Evolutionary conservation across 208 protist species (phyloP).

Genomic region (Acanthamoeba royreba): DNA sequence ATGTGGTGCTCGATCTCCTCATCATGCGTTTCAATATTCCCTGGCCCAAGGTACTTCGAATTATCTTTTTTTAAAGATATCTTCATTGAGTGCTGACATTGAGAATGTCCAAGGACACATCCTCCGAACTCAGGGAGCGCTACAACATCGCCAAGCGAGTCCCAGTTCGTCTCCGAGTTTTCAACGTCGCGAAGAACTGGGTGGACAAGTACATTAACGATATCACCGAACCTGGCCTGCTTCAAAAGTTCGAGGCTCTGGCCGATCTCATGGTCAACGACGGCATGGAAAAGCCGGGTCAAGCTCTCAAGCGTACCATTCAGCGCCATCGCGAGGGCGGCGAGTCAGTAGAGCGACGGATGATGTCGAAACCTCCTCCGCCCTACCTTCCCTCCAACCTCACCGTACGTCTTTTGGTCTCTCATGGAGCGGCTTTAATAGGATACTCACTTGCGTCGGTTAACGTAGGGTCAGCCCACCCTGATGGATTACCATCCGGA

Average conservation of each 20-base stretch:
- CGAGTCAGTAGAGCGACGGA: too few relatives aligned
- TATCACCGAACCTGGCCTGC: neutral
- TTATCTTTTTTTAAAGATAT: too few relatives aligned
- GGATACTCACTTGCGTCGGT: too few relatives aligned
- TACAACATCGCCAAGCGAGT: neutral
- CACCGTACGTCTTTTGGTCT: neutral
- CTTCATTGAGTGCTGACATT: too few relatives aligned
- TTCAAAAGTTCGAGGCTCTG: neutral
- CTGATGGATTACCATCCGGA: neutral
- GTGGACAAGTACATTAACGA: conserved; percentile 14
- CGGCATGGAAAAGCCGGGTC: conserved; percentile 15
- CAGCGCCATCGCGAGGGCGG: too few relatives aligned
- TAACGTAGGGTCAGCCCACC: neutral
- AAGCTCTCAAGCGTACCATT: too few relatives aligned
- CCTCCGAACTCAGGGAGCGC: neutral
- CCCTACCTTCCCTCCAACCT: too few relatives aligned
- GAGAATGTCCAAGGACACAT: too few relatives aligned
- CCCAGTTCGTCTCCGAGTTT: conserved; percentile 11
- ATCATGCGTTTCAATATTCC: conserved; percentile 49
- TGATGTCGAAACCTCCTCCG: too few relatives aligned
- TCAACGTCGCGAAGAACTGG: conserved; percentile 46
- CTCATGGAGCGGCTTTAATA: neutral
- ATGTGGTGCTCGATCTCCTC: conserved; percentile 31
- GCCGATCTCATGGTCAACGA: neutral
- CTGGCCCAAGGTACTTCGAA: conserved; percentile 34